Evolutionary conservation across 1,139 yeast species (phyloP).

Genomic region (Candida sanyaensis): DNA sequence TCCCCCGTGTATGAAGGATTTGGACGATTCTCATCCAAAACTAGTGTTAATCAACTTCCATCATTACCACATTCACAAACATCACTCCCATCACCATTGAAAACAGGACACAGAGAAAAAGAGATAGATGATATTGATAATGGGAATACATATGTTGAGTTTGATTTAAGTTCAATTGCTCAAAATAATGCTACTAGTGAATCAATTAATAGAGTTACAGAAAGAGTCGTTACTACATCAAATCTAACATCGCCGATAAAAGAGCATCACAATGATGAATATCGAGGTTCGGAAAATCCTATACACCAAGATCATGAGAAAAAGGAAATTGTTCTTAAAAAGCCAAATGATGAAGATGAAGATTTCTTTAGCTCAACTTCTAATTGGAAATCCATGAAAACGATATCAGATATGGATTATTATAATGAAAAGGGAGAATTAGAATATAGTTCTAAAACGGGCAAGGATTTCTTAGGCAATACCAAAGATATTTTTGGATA

Average conservation of each 20-base stretch:
- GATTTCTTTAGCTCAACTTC: constrained; percentile 34
- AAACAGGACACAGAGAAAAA: constrained; percentile 11
- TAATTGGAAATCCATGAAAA: constrained; percentile 58
- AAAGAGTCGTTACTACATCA: constrained; percentile 9
- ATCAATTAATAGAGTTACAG: constrained; percentile 6
- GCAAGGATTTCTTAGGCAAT: constrained; percentile 23
- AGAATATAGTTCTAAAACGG: constrained; percentile 29
- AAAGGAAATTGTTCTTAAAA: constrained; percentile 4
- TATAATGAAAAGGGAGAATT: constrained; percentile 55
- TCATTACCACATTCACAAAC: constrained; percentile 19
- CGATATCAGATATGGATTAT: constrained; percentile 50
- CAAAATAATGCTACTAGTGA: constrained; percentile 6
- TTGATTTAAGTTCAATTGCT: constrained; percentile 10
- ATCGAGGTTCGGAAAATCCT: constrained; percentile 1
- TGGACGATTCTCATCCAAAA: constrained; percentile 12
- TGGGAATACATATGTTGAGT: constrained; percentile 13
- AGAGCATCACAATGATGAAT: constrained; percentile 1
- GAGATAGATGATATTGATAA: constrained; percentile 2
- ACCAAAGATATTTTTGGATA: constrained; percentile 55
- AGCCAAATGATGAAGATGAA: constrained; percentile 22
- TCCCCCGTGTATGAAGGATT: constrained; percentile 8
- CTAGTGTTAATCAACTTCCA: constrained; percentile 22
- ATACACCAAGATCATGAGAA: constrained; percentile 5
- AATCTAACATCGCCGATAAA: constrained; percentile 3
- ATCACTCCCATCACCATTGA: constrained; percentile 2